Base-by-base conservation (phyloP, 495 filamentous ascomycete genomes). In the Trichoderma reesei region DNA sequence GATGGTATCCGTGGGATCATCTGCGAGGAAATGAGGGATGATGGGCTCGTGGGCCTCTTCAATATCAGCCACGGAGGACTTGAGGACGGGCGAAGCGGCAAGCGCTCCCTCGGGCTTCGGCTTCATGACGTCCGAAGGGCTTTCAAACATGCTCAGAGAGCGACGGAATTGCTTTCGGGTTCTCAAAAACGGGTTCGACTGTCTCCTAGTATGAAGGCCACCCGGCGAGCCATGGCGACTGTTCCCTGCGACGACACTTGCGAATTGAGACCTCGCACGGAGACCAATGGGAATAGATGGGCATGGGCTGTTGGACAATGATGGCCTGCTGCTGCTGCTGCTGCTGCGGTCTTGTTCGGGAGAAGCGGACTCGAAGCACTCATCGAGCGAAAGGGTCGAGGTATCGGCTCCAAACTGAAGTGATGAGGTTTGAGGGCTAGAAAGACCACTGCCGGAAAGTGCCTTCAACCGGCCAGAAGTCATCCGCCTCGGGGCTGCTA, bases 121-220 rank as follows among this genome's bases (percentile, higher is more conserved):
- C 72, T 88, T 87, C 73, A 96, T 88, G 26, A 96, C 81, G 71
- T 98, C 94, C 63, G 83, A 90, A 0, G 92, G 88, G 70, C 88
- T 85, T 73, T 98, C 94, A 75, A 92, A 98, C 94, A 98, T 98
- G 79, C 93, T 97, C 71, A 96, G 79, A 46, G 93, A 96, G 61
- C 94, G 85, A 37, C 94, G 85, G 67, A 91, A 92, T 66, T 90
- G 89, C 72, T 95, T 96, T 66, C 91, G 85, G 14, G 91, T 89
- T 60, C 93, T 87, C 73, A 83, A 80, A 63, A 85, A 82, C 20
- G 85, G 87, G 68, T 88, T 89, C 10, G 87, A 86, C 10, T 81
- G 81, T 61, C 90, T 90, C 64, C 90, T 85, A 51, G 88, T 76
- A 63, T 91, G 86, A 62, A 78, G 82, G 56, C 80, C 78, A 44